Conservation (phyloP, 176 grass and related monocot genomes). For the Dendrocalamus sinicus region DNA sequence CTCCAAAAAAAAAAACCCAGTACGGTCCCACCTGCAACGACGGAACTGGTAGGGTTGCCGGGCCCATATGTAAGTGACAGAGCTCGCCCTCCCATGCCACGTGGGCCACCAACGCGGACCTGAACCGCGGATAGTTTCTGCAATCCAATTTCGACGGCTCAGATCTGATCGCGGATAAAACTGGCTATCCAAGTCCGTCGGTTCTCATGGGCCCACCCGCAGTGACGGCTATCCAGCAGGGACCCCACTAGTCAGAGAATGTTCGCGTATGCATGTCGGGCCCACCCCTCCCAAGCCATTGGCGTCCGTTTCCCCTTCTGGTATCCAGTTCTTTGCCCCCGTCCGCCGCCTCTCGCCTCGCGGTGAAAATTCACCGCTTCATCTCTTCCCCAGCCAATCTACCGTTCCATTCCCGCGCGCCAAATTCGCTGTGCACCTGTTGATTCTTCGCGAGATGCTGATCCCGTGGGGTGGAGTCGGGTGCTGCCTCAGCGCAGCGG, state of each 20-base stretch:
- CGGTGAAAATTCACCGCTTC: neutral
- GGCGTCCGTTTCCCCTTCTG: constrained; percentile 1
- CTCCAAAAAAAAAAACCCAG: constrained; percentile 46
- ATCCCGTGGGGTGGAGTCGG: constrained; percentile 90
- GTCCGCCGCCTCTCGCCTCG: neutral
- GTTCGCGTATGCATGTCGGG: neutral
- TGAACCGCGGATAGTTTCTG: neutral
- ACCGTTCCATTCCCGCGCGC: constrained; percentile 2
- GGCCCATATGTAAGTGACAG: neutral
- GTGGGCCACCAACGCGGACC: neutral
- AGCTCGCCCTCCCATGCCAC: neutral
- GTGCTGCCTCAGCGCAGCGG: constrained; percentile 86
- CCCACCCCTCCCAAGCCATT: neutral
- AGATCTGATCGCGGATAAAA: neutral
- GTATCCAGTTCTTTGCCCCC: constrained; percentile 51
- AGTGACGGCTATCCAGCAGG: neutral
- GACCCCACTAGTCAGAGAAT: neutral
- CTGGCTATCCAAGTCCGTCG: neutral
- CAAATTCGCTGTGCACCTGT: neutral
- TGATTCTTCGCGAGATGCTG: constrained; percentile 44
- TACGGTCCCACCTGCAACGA: constrained; percentile 26
- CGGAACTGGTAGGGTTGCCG: neutral
- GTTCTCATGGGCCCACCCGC: neutral
- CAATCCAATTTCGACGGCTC: neutral
- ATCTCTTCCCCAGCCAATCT: neutral